Conservation (phyloP, 2,329 filamentous ascomycete species). For the Clarireedia homoeocarpa region DNA sequence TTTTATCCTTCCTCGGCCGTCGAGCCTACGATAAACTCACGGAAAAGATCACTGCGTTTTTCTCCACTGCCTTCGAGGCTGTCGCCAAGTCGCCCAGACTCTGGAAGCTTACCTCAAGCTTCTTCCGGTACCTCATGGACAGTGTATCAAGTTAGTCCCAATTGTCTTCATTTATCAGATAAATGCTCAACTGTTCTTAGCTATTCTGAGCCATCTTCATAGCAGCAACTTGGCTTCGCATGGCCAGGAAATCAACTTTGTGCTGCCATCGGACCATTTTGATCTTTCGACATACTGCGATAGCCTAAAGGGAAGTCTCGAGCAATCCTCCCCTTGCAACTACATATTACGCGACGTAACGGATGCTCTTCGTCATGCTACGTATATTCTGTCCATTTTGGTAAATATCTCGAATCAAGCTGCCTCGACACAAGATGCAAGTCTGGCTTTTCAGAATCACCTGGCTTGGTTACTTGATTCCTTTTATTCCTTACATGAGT, state of each 20-base stretch:
- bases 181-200: constrained; percentile 13
- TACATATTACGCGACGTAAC: constrained; percentile 21
- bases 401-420: constrained; percentile 23
- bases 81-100: constrained; percentile 37
- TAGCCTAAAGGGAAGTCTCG: not conserved
- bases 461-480: constrained; percentile 29
- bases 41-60: constrained; percentile 44
- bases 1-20: constrained; percentile 50
- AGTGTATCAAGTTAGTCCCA: constrained; percentile 24
- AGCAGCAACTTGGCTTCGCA: constrained; percentile 13
- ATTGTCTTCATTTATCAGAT: not conserved
- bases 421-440: constrained; percentile 20
- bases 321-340: constrained; percentile 13
- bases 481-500: constrained; percentile 18
- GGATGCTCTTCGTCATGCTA: constrained; percentile 23
- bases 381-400: constrained; percentile 24
- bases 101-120: constrained; percentile 39
- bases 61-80: constrained; percentile 40
- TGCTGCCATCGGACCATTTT: constrained; percentile 18
- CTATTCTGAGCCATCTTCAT: constrained; percentile 21
- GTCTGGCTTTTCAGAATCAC: constrained; percentile 28
- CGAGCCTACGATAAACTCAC: constrained; percentile 39
- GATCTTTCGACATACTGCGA: constrained; percentile 12
- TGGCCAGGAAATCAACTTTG: constrained; percentile 11
- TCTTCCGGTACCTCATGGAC: constrained; percentile 43